Conservation (phyloP, 2,329 filamentous ascomycete genomes). For the Colletotrichum limetticola region DNA sequence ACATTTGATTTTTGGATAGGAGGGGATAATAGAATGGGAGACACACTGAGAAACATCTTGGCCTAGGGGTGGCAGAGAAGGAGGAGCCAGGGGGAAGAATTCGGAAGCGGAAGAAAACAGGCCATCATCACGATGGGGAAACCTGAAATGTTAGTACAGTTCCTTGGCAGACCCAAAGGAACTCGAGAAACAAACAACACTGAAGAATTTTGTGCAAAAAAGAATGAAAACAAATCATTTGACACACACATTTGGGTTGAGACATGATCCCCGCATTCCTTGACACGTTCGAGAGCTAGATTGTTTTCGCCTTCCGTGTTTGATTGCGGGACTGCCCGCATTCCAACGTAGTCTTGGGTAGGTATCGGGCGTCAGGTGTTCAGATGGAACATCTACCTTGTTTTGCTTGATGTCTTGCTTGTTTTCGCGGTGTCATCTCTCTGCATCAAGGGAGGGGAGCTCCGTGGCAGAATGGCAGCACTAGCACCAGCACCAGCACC, state of each 20-base stretch:
- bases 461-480: background rate
- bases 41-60: background rate
- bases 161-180: background rate
- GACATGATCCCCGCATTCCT: background rate
- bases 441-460: background rate
- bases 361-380: background rate
- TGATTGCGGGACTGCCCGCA: background rate
- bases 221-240: conserved; percentile 1
- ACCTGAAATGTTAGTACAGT: background rate
- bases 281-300: background rate
- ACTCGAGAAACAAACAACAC: background rate
- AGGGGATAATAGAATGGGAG: conserved; percentile 19
- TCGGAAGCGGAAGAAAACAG: background rate
- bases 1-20: background rate
- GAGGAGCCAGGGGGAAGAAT: background rate
- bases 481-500: background rate
- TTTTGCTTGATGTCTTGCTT: background rate
- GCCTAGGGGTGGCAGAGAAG: background rate
- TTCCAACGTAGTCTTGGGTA: background rate
- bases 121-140: background rate
- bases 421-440: background rate
- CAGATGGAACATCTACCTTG: background rate
- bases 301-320: background rate
- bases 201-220: background rate
- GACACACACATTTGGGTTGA: background rate